Percentiles rank a stretch among this genome's conserved stretches.
Evolutionary conservation across 495 filamentous ascomycete genomes (phyloP).

Genomic region (Gamarada debralockiae): DNA sequence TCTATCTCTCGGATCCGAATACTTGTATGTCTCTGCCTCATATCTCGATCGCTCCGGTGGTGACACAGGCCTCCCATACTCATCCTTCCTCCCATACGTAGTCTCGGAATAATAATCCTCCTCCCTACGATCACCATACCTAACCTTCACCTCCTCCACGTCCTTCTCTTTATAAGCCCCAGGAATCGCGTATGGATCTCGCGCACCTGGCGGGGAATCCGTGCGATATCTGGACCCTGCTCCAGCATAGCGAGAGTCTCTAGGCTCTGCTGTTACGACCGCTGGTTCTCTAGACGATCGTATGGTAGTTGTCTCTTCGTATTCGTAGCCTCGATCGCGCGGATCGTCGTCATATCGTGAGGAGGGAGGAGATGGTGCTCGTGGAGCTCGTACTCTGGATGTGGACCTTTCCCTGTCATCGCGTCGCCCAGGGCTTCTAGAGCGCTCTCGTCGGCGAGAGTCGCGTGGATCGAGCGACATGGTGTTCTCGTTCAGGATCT

Average conservation of each 20-base stretch:
- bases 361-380: slow-evolving; percentile 13
- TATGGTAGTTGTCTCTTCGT: slow-evolving; percentile 16
- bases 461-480: slow-evolving; percentile 26
- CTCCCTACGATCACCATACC: slow-evolving; percentile 13
- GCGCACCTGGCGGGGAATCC: not conserved
- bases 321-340: slow-evolving; percentile 15
- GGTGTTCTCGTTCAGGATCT: not conserved
- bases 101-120: slow-evolving; percentile 22
- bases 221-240: slow-evolving; percentile 5
- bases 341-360: slow-evolving; percentile 10
- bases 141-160: slow-evolving; percentile 1
- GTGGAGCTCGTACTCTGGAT: slow-evolving; percentile 10
- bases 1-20: slow-evolving; percentile 6
- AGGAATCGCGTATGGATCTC: slow-evolving; percentile 12
- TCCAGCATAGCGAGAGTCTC: slow-evolving; percentile 7
- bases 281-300: slow-evolving; percentile 5
- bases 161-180: slow-evolving; percentile 15
- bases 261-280: slow-evolving; percentile 14
- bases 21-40: slow-evolving; percentile 15
- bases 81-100: slow-evolving; percentile 11
- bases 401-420: slow-evolving; percentile 14
- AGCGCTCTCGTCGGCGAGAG: slow-evolving; percentile 20
- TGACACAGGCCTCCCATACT: slow-evolving; percentile 15
- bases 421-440: slow-evolving; percentile 25
- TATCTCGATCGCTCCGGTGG: not conserved